Evolutionary conservation across 371 early-diverging fungal species (phyloP), one percentile per base, ranked within the genome.

Genomic region (Blakeslea trispora): DNA sequence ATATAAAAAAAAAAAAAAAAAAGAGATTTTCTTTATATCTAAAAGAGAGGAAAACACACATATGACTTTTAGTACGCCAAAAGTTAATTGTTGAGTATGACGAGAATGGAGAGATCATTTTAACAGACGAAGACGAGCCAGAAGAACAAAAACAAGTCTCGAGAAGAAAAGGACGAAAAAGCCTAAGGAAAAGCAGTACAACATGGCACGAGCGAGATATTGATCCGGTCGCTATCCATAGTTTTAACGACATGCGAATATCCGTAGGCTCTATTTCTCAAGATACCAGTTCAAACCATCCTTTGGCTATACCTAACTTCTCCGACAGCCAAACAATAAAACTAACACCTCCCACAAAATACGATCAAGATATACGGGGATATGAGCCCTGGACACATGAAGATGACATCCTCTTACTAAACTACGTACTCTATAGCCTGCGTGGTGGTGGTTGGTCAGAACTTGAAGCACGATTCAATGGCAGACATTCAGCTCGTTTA

Each of bases 81-180:
- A 79, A 73, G 18, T 55, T 65, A 2, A 42, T 79, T n/a, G 74
- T 79, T 6, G 79, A 79, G 55, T 79, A 79, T 34, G 79, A 79
- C 46, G 75, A 75, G 51, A 52, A 73, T 43, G 79, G 79, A 8
- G 64, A 75, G 22, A 47, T 75, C 7, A 62, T 75, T 43, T 57
- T 66, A 24, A 59, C 67, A 23, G 64, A 59, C 14, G 57, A 62
- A 19, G 72, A 78, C 41, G 64, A 71, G n/a, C 62, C 61, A 32
- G 57, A 34, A 37, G 14, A 50, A 45, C 5, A 45, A 46, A 28
- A 53, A 11, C 19, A 19, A 42, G 5, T 13, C 21, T 21, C 14
- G 7, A 40, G 21, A 22, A 54, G 10, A 39, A 55, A 3, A 22
- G 45, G 22, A 52, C 28, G 42, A 50, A 62, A 17, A 40, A 42